Evolutionary conservation across 2,329 filamentous ascomycete genomes (phyloP).

Genomic region (Boeremia exigua): DNA sequence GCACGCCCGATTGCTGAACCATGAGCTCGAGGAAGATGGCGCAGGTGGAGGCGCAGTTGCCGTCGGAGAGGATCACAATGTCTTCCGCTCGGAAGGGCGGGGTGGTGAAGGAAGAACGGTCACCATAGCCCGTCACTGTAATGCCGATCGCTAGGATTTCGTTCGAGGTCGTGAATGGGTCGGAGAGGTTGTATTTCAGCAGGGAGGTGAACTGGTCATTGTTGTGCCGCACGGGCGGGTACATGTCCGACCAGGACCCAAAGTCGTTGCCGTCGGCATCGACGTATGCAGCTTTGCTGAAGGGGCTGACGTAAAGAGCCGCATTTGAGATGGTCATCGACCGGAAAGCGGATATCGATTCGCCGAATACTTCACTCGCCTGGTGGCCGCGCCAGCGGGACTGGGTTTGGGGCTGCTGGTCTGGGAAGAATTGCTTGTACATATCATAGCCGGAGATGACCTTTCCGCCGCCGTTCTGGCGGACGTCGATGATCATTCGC

Average conservation of each 20-base stretch:
- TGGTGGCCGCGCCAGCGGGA: conserved; percentile 55
- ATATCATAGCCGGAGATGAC: conserved; percentile 49
- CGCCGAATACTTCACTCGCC: conserved; percentile 39
- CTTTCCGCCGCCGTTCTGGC: conserved; percentile 65
- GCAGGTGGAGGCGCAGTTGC: conserved; percentile 55
- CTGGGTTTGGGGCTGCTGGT: conserved; percentile 51
- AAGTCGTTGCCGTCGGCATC: conserved; percentile 36
- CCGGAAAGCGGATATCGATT: conserved; percentile 26
- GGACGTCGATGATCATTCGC: conserved; percentile 69
- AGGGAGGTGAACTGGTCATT: conserved; percentile 48
- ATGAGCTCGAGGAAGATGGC: conserved; percentile 56
- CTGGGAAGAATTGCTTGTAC: conserved; percentile 63
- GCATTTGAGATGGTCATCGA: conserved; percentile 25
- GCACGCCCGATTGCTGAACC: conserved; percentile 52
- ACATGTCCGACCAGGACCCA: conserved; percentile 47
- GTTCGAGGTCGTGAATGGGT: conserved; percentile 43
- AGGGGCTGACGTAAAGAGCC: conserved; percentile 39
- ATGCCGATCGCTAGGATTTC: conserved; percentile 35
- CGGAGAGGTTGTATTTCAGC: conserved; percentile 48
- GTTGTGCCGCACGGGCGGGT: conserved; percentile 40
- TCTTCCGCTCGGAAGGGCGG: conserved; percentile 48
- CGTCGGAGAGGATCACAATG: conserved; percentile 52
- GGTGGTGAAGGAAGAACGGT: conserved; percentile 33
- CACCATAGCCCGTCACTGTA: conserved; percentile 37
- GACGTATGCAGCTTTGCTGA: conserved; percentile 44